Percentiles rank a stretch among this genome's conserved stretches.
Evolutionary conservation across 129 eudicot genomes (phyloP).

Genomic region (Artemisia tridentata): DNA sequence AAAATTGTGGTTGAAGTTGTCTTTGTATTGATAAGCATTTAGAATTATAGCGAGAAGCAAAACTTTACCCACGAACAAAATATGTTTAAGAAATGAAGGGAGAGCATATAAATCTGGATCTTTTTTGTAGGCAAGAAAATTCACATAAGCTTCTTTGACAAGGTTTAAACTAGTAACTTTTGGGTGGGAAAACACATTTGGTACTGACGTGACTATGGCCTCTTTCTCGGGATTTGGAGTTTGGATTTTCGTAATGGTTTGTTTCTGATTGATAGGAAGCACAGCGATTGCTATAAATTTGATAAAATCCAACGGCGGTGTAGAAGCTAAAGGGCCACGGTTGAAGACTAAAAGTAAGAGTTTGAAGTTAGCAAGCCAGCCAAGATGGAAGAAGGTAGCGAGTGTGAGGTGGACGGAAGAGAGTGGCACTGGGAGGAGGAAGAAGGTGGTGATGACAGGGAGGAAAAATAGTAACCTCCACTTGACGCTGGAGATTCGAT

Average conservation of each 20-base stretch:
- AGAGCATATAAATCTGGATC: background rate
- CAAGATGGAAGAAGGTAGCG: conserved; percentile 47
- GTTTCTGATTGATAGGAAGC: conserved; percentile 35
- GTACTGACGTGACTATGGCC: background rate
- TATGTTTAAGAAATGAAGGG: background rate
- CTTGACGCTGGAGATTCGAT: conserved; percentile 31
- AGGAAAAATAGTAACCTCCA: conserved; percentile 29
- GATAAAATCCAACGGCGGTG: conserved; percentile 34
- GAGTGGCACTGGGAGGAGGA: conserved; percentile 47
- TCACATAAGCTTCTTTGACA: too few species aligned
- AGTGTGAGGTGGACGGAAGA: conserved; percentile 50
- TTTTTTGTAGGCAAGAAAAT: too few species aligned
- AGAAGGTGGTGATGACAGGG: conserved; percentile 41
- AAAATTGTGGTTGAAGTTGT: background rate
- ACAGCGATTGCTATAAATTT: conserved; percentile 47
- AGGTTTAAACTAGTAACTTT: too few species aligned
- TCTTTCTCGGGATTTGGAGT: too few species aligned
- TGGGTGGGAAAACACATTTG: background rate
- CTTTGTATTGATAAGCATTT: background rate
- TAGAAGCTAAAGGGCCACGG: conserved; percentile 46
- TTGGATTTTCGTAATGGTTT: background rate
- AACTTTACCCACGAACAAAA: background rate
- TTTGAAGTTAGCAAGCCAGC: conserved; percentile 68
- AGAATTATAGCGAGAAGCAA: background rate
- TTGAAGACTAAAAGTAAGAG: conserved; percentile 48